Evolutionary conservation across 2,329 filamentous ascomycete species (phyloP).

Genomic region (Aspergillus ustus): DNA sequence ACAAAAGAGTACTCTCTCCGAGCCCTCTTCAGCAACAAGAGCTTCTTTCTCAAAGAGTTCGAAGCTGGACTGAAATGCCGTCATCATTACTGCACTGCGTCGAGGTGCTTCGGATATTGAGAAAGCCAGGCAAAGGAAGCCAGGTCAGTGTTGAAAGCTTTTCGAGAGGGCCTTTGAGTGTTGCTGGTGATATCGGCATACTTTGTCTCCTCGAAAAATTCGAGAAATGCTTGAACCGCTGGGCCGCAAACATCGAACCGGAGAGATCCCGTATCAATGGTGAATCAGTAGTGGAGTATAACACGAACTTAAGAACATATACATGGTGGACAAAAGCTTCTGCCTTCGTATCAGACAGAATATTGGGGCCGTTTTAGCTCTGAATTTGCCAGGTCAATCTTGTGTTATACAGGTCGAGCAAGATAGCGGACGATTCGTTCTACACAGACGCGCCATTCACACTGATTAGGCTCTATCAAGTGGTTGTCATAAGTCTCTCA

Average conservation of each 20-base stretch:
- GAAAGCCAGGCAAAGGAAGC: constrained; percentile 34
- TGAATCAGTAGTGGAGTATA: background rate
- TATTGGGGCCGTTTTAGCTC: background rate
- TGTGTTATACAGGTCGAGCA: background rate
- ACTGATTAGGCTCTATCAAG: background rate
- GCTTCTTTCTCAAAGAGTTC: background rate
- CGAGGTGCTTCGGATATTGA: constrained; percentile 32
- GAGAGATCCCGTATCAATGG: background rate
- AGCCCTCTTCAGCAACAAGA: background rate
- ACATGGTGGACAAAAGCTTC: background rate
- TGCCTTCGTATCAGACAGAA: background rate
- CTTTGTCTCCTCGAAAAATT: constrained; percentile 34
- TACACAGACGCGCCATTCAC: background rate
- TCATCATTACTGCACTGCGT: constrained; percentile 4
- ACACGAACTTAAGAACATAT: background rate
- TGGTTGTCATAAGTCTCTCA: background rate
- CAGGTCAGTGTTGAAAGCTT: constrained; percentile 34
- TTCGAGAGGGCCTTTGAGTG: constrained; percentile 35
- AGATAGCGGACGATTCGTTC: constrained; percentile 6
- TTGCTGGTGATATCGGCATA: constrained; percentile 33
- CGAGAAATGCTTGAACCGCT: constrained; percentile 24
- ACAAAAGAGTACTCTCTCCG: constrained; percentile 42
- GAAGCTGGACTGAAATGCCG: constrained; percentile 13
- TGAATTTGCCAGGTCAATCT: background rate
- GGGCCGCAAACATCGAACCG: background rate